Conservation (phyloP, 129 eudicot species). For the carrot (Daucus carota) region DH1_v3.0 NC_030386.2:35077501-35078000, state of each 20-base stretch:
- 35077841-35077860: too few relatives aligned
- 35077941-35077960: neutral
- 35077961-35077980: neutral
- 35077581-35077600: slow-evolving; percentile 90
- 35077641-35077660: slow-evolving; percentile 99
- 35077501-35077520: slow-evolving; percentile 7
- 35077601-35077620: slow-evolving; percentile 97
- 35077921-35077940: neutral
- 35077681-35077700: neutral
- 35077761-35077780: neutral
- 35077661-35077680: slow-evolving; percentile 93
- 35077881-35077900: neutral
- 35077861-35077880: neutral
- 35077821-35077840: too few relatives aligned
- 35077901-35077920: neutral
- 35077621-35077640: slow-evolving; percentile 87
- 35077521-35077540: slow-evolving; percentile 42
- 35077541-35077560: slow-evolving; percentile 95
- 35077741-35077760: neutral
- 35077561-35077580: slow-evolving; percentile 99
- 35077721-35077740: neutral
- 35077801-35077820: neutral
- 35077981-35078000: neutral
- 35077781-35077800: neutral
- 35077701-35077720: neutral